A percentile compares a stretch with the other conserved stretches of the same genome.
Evolutionary conservation across 768 basidiomycete species (phyloP).

Genomic region (Crassisporium funariophilum): DNA sequence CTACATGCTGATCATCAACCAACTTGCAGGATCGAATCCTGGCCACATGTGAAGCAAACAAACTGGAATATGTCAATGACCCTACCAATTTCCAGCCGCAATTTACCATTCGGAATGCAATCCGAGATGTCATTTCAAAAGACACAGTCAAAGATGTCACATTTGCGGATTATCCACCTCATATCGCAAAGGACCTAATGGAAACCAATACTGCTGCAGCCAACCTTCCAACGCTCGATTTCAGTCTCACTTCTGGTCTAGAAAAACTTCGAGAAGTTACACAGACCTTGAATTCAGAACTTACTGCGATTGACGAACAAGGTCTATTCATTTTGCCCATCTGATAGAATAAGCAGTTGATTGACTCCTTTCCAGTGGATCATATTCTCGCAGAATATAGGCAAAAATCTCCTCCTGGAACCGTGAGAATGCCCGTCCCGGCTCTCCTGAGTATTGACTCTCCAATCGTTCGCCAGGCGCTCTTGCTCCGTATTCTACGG

Average conservation of each 20-base stretch:
- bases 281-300: slow-evolving; percentile 33
- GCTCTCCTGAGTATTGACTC: slow-evolving; percentile 36
- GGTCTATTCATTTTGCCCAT: slow-evolving; percentile 33
- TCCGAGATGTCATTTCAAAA: slow-evolving; percentile 46
- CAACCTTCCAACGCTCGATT: slow-evolving; percentile 28
- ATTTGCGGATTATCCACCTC: slow-evolving; percentile 24
- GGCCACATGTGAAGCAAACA: slow-evolving; percentile 69
- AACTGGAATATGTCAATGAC: slow-evolving; percentile 64
- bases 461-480: slow-evolving; percentile 37
- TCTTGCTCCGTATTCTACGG: slow-evolving; percentile 61
- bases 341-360: slow-evolving; percentile 6
- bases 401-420: slow-evolving; percentile 49
- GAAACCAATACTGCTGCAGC: slow-evolving; percentile 33
- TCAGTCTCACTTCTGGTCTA: slow-evolving; percentile 33
- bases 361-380: slow-evolving; percentile 39
- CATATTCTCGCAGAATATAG: slow-evolving; percentile 36
- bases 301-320: slow-evolving; percentile 45
- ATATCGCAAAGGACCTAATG: slow-evolving; percentile 34
- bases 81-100: slow-evolving; percentile 75
- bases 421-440: slow-evolving; percentile 46
- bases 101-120: slow-evolving; percentile 70
- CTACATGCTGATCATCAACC: too few species aligned
- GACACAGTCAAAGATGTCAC: slow-evolving; percentile 6
- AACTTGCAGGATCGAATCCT: slow-evolving; percentile 81
- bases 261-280: slow-evolving; percentile 43